Evolutionary conservation across 345 rosid genomes (phyloP).

Genomic region (Carallia brachiata): DNA sequence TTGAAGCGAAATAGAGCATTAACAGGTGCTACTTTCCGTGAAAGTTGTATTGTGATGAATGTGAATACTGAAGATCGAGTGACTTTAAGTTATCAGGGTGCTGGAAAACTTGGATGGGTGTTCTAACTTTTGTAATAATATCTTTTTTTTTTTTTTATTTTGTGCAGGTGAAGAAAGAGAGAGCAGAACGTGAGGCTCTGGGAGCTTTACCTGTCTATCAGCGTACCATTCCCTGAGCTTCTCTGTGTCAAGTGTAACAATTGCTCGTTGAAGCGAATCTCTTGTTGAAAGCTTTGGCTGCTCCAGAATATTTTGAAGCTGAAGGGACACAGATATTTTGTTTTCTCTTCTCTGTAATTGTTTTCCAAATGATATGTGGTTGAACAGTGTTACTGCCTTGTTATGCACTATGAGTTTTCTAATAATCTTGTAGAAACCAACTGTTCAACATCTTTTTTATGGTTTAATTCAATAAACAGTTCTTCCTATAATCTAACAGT

Average conservation of each 20-base stretch:
- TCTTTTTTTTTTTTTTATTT: background rate
- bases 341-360: constrained; percentile 8
- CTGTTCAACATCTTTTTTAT: background rate
- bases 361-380: constrained; percentile 6
- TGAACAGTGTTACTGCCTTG: constrained; percentile 9
- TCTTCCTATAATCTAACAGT: too few species aligned
- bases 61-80: background rate
- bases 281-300: constrained; percentile 8
- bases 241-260: constrained; percentile 4
- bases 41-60: too few species aligned
- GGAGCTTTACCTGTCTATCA: constrained; percentile 94
- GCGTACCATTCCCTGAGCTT: constrained; percentile 72
- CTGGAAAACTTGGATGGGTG: background rate
- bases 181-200: constrained; percentile 78
- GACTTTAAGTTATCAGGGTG: background rate
- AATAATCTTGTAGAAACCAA: constrained; percentile 17
- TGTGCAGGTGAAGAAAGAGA: constrained; percentile 81
- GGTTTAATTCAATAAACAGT: constrained; percentile 2
- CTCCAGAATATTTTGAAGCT: constrained; percentile 4
- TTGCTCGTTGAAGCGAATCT: constrained; percentile 13
- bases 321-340: background rate
- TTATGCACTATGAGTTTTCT: constrained; percentile 7
- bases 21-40: too few species aligned
- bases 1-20: too few species aligned
- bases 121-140: background rate